Base-by-base conservation (phyloP, 768 basidiomycete species). In the Jaapia argillacea region DNA sequence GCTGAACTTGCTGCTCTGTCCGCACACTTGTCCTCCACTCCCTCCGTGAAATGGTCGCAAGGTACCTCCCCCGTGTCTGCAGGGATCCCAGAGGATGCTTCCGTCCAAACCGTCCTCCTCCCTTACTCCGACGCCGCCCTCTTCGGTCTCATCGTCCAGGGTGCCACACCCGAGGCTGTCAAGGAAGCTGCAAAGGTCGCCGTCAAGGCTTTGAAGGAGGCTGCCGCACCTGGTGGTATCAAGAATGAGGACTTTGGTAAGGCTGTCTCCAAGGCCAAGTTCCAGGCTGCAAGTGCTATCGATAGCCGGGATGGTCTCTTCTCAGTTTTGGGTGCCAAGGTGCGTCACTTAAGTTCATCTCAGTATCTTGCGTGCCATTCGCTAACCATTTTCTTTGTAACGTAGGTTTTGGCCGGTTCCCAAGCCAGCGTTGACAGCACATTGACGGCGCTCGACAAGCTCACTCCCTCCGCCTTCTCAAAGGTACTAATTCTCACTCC, bases 121-220 rank as follows among this genome's bases (percentile, higher is more conserved):
- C 81, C 85, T 12, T 98, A 98, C 67, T 88, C 91, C 13, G 94
- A 98, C 58, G 93, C 91, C 3, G 70, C 84, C 5, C 72, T 99
- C 41, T 79, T 94, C 47, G 92, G 92, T 46, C 63, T 96, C 45
- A 63, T 89, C 42, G 68, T 97, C 26, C 79, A 86, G 57, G 89
- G 79, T 4, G 59, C 69, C 27, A 82, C 80, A 20, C 58, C 72
- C 2, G 68, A 71, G 36, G 75, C 68, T 42, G 80, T 89, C 37
- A 78, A 71, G 51, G 74, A 79, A 45, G 86, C 81, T 18, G 77
- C 74, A 14, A 77, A 78, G 62, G 69, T 68, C n/a, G 80, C 81
- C 24, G 78, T 86, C 23, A 67, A 74, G 44, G 80, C 75, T 13
- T 59, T 92, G 51, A 75, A 79, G 66, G 67, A 60, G 4, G 66